Evolutionary conservation across 192 early-diverging fungal species (phyloP).

Genomic region (Coemansia sp.): DNA sequence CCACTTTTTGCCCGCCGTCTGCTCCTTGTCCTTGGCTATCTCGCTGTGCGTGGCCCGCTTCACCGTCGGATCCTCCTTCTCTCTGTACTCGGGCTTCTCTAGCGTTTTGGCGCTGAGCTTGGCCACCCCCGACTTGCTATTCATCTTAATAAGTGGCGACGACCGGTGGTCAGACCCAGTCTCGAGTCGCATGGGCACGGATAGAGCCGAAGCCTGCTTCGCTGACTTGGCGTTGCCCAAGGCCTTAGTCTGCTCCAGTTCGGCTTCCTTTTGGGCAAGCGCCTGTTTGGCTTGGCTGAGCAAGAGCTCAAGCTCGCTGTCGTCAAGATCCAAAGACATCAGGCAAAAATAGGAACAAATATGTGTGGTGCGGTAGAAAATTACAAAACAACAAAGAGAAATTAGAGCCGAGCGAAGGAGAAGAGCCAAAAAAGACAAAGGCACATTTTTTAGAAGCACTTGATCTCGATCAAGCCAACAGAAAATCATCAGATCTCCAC

Average conservation of each 20-base stretch:
- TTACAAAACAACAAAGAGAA: not conserved
- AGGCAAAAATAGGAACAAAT: not conserved
- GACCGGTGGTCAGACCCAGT: not conserved
- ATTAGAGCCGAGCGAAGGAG: not conserved
- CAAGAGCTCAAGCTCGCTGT: slow-evolving; percentile 36
- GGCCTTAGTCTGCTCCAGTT: not conserved
- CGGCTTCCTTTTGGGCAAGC: slow-evolving; percentile 11
- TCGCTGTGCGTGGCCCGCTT: slow-evolving; percentile 22
- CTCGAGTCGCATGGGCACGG: slow-evolving; percentile 33
- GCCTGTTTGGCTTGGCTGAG: slow-evolving; percentile 38
- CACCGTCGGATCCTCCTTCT: slow-evolving; percentile 37
- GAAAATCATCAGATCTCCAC: not conserved
- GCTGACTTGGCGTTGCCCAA: not conserved
- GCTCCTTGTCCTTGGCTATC: slow-evolving; percentile 16
- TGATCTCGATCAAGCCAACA: not conserved
- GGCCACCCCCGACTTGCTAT: slow-evolving; percentile 25
- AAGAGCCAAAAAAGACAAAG: not conserved
- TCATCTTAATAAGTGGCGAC: slow-evolving; percentile 10
- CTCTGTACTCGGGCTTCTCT: not conserved
- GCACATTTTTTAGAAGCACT: not conserved
- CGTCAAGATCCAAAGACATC: slow-evolving; percentile 14
- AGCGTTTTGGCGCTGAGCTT: slow-evolving; percentile 15
- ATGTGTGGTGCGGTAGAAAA: not conserved
- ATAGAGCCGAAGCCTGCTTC: slow-evolving; percentile 5
- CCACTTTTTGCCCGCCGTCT: slow-evolving; percentile 61